Percentiles rank a stretch among this genome's conserved stretches.
These are phyloP conservation scores for Aureobasidium sp. DNA, from an alignment of 2,329 filamentous ascomycete species.

Conservation along the genomic window DNA sequence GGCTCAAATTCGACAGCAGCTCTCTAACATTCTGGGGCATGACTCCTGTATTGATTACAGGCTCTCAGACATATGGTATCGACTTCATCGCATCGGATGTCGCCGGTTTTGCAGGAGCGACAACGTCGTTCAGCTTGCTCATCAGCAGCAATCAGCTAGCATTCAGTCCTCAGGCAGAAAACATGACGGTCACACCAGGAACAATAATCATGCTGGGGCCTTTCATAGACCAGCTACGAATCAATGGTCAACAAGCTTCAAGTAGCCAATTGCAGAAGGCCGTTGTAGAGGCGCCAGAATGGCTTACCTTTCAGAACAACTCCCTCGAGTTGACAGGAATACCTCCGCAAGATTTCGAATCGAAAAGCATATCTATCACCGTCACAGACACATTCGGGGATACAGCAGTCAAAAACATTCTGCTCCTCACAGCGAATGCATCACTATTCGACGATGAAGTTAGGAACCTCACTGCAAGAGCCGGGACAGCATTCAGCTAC, in stretches of 20 bases:
- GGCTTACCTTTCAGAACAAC: slow-evolving; percentile 59
- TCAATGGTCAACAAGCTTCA: slow-evolving; percentile 46
- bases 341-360: slow-evolving; percentile 51
- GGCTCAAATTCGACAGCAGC: slow-evolving; percentile 65
- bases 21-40: slow-evolving; percentile 62
- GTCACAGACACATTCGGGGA: slow-evolving; percentile 55
- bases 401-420: slow-evolving; percentile 49
- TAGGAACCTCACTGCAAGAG: slow-evolving; percentile 40
- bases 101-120: slow-evolving; percentile 64
- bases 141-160: slow-evolving; percentile 65
- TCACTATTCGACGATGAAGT: slow-evolving; percentile 39
- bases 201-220: slow-evolving; percentile 39
- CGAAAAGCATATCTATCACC: slow-evolving; percentile 56
- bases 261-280: slow-evolving; percentile 1
- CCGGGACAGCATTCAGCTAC: slow-evolving; percentile 44
- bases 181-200: slow-evolving; percentile 51
- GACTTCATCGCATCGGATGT: slow-evolving; percentile 72
- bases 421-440: slow-evolving; percentile 27
- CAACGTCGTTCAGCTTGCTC: slow-evolving; percentile 61
- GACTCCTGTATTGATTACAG: slow-evolving; percentile 59
- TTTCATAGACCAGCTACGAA: slow-evolving; percentile 45
- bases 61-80: slow-evolving; percentile 65
- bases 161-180: slow-evolving; percentile 51
- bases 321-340: slow-evolving; percentile 59
- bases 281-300: slow-evolving; percentile 46